Evolutionary conservation across 345 rosid species (phyloP).

Genomic region (Brassica nigra): DNA sequence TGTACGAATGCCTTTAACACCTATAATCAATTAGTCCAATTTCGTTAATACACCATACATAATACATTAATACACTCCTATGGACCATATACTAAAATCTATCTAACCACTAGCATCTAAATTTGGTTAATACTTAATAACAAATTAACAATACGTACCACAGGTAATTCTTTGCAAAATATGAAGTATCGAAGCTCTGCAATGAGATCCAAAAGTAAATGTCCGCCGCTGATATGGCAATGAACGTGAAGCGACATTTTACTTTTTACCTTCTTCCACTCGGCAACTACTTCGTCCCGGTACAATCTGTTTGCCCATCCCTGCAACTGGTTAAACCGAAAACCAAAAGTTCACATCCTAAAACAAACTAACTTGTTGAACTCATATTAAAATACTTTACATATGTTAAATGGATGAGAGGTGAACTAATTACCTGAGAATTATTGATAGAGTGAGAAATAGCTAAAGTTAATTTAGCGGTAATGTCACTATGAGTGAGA

Average conservation of each 20-base stretch:
- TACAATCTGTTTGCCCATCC: slow-evolving; percentile 81
- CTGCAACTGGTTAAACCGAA: slow-evolving; percentile 58
- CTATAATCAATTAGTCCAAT: slow-evolving; percentile 33
- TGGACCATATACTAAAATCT: neutral
- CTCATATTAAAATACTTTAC: neutral
- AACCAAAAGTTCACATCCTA: neutral
- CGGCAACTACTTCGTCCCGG: slow-evolving; percentile 95
- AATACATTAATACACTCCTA: neutral
- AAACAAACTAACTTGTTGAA: neutral
- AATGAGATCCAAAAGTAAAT: slow-evolving; percentile 67
- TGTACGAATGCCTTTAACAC: slow-evolving; percentile 80
- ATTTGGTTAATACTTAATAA: neutral
- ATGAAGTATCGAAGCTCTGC: slow-evolving; percentile 76
- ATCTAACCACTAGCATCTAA: neutral
- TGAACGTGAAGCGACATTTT: slow-evolving; percentile 97
- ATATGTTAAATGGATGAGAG: neutral
- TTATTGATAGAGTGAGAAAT: slow-evolving; percentile 81
- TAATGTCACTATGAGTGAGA: slow-evolving; percentile 82
- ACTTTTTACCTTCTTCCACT: slow-evolving; percentile 91
- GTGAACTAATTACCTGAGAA: slow-evolving; percentile 61
- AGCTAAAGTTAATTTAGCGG: slow-evolving; percentile 80
- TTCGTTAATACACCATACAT: neutral
- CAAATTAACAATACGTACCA: slow-evolving; percentile 45
- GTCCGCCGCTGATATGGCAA: slow-evolving; percentile 94
- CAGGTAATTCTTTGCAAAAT: slow-evolving; percentile 83